Conservation (phyloP, 2,329 filamentous ascomycete genomes). For the Venturia effusa region DNA sequence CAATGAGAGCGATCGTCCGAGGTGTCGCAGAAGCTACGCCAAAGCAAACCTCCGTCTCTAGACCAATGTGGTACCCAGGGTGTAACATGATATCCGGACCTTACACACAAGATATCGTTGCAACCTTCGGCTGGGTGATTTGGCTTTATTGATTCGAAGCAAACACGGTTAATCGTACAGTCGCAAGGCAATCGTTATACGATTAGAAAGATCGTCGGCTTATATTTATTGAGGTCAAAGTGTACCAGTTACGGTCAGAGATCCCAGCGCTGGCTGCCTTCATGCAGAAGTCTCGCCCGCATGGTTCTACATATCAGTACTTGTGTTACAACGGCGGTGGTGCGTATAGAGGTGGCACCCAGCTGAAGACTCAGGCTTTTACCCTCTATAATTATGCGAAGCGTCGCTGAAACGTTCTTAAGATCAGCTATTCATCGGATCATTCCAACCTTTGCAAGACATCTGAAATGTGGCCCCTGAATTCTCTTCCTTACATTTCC, state of each 20-base stretch:
- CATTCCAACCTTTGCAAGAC: neutral
- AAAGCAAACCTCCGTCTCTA: neutral
- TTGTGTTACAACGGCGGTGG: neutral
- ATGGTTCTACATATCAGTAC: neutral
- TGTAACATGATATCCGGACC: neutral
- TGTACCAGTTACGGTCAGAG: neutral
- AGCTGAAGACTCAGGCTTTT: neutral
- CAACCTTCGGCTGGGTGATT: no score
- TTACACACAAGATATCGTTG: neutral
- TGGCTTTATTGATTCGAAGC: no score
- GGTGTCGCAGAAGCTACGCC: neutral
- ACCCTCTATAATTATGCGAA: neutral
- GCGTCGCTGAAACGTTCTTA: neutral
- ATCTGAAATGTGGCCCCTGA: neutral
- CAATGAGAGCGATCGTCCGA: neutral
- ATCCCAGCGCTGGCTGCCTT: neutral
- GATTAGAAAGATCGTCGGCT: neutral
- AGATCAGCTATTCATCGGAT: neutral
- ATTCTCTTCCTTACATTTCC: neutral
- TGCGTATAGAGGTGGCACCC: neutral
- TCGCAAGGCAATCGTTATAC: neutral
- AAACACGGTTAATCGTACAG: neutral
- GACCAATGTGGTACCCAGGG: neutral
- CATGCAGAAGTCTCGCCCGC: neutral
- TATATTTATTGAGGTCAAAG: no score